Percentiles rank a stretch among this genome's conserved stretches.
These are phyloP conservation scores for Hyaloscypha hepaticicola DNA, from an alignment of 495 filamentous ascomycete species.

Conservation along the genomic window DNA sequence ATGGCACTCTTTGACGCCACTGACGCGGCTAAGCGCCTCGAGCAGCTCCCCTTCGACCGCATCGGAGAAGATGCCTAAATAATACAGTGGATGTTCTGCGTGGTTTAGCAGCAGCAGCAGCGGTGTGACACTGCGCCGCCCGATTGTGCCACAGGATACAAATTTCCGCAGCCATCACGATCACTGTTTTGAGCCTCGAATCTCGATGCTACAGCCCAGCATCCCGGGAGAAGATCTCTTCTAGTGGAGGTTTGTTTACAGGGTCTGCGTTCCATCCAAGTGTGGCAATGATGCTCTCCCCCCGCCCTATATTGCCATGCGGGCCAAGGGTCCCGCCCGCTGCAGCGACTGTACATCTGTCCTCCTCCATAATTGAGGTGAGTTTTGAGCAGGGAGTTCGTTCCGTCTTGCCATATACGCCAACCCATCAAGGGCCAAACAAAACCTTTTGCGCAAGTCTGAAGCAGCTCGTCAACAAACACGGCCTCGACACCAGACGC, in stretches of 20 bases:
- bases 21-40: not conserved
- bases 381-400: not conserved
- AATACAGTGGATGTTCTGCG: not conserved
- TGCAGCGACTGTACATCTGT: not conserved
- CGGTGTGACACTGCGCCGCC: not conserved
- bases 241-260: not conserved
- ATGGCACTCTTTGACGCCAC: not conserved
- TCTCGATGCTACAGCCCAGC: not conserved
- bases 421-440: not conserved
- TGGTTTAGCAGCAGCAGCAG: not conserved
- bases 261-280: not conserved
- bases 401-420: not conserved
- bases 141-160: not conserved
- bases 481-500: not conserved
- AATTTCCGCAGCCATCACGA: not conserved
- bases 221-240: not conserved
- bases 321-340: not conserved
- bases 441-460: not conserved
- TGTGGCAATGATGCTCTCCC: not conserved
- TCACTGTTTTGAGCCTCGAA: not conserved
- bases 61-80: too few species aligned
- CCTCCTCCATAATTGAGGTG: not conserved
- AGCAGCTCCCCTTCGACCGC: not conserved
- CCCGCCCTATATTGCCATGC: not conserved
- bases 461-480: not conserved